phyloP scores from a whole-genome alignment of 768 basidiomycete genomes.

The Sporobolomyces roseus region DNA sequence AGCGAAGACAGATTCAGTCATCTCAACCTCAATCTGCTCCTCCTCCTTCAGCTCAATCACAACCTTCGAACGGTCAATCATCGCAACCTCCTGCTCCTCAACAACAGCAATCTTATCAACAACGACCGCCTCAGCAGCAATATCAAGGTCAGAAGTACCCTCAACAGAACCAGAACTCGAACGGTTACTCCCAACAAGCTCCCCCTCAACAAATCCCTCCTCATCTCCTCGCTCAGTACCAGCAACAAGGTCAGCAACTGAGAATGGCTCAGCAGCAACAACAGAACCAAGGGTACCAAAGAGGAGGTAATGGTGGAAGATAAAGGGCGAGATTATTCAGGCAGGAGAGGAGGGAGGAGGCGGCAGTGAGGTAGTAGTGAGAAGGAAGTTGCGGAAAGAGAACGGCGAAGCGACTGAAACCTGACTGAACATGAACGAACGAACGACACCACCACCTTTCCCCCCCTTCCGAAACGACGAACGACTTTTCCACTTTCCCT shows the following conservation, averaged over 20 bases:
- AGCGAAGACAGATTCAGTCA: slow-evolving; percentile 4
- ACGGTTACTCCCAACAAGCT: not conserved
- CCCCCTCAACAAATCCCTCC: slow-evolving; percentile 35
- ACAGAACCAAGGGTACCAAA: slow-evolving; percentile 30
- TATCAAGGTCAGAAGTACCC: slow-evolving; percentile 4
- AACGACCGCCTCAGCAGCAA: slow-evolving; percentile 11
- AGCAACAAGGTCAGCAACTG: slow-evolving; percentile 43
- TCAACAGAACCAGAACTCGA: not conserved
- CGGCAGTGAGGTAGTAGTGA: not conserved
- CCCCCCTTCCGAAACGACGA: not conserved
- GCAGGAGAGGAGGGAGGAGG: slow-evolving; percentile 2
- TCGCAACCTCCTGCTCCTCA: not conserved
- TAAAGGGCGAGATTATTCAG: not conserved
- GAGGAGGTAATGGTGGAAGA: slow-evolving; percentile 12
- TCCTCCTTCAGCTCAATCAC: not conserved
- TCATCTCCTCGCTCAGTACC: slow-evolving; percentile 26
- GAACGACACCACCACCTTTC: not conserved
- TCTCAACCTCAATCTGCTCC: not conserved
- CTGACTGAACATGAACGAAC: not conserved
- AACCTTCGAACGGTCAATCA: slow-evolving; percentile 9
- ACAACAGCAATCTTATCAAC: slow-evolving; percentile 24
- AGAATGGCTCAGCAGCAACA: too few species aligned
- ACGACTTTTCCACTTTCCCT: not conserved
- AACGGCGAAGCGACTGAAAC: too few species aligned
- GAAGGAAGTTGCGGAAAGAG: not conserved